Evolutionary conservation across 2,329 filamentous ascomycete species (phyloP).

Genomic region (Sclerotinia glacialis): DNA sequence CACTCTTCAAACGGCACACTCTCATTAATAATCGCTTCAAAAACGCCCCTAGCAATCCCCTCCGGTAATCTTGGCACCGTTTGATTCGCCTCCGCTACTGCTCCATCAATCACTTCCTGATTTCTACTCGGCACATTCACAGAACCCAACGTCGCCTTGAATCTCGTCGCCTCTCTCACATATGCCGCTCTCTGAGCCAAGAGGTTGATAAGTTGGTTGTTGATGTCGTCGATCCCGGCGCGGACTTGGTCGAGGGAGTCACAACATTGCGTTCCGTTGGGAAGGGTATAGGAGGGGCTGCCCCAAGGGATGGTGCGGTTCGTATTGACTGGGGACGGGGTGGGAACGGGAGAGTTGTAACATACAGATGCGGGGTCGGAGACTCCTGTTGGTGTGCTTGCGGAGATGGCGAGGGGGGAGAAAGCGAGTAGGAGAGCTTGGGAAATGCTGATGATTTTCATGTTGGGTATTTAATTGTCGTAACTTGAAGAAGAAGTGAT

Average conservation of each 20-base stretch:
- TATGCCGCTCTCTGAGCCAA: constrained; percentile 26
- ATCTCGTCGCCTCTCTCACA: constrained; percentile 30
- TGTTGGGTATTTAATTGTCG: neutral
- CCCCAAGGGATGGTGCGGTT: constrained; percentile 27
- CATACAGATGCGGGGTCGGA: constrained; percentile 20
- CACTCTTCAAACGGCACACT: constrained; percentile 29
- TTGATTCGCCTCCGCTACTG: constrained; percentile 22
- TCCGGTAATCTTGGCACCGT: constrained; percentile 23
- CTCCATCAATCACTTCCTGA: constrained; percentile 23
- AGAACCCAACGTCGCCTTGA: constrained; percentile 22
- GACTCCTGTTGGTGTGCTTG: neutral
- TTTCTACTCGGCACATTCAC: constrained; percentile 27
- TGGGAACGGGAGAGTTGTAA: constrained; percentile 21
- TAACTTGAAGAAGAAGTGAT: too few species aligned
- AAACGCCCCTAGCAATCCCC: constrained; percentile 25
- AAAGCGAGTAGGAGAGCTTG: neutral
- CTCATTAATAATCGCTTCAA: constrained; percentile 26
- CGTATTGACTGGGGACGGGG: neutral
- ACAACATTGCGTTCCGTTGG: constrained; percentile 27
- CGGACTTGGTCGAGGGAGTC: constrained; percentile 25
- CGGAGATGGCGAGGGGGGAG: neutral
- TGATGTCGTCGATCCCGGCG: constrained; percentile 24
- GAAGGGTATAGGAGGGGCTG: constrained; percentile 18
- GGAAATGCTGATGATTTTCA: neutral
- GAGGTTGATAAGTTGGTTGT: constrained; percentile 22